These are phyloP conservation scores for Jaapia argillacea DNA, from an alignment of 768 basidiomycete species.

Conservation along the genomic window DNA sequence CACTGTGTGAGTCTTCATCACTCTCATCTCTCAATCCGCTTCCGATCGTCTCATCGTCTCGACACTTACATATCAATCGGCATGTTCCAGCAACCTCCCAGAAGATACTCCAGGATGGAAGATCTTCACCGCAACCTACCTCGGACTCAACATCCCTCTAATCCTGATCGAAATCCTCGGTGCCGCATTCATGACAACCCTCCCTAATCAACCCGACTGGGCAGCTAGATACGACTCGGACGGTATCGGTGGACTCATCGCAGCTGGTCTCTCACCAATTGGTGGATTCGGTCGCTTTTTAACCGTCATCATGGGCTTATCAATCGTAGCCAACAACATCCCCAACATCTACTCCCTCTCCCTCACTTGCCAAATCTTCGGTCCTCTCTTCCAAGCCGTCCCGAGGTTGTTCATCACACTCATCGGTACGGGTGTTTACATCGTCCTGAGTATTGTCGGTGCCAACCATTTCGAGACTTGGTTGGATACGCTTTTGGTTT, in stretches of 20 bases:
- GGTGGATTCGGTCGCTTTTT: slow-evolving; percentile 36
- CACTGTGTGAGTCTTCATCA: slow-evolving; percentile 32
- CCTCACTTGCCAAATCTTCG: slow-evolving; percentile 24
- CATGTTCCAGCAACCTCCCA: slow-evolving; percentile 1
- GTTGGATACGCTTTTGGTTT: slow-evolving; percentile 20
- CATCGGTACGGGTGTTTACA: slow-evolving; percentile 22
- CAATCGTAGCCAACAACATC: slow-evolving; percentile 8
- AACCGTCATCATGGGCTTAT: slow-evolving; percentile 24
- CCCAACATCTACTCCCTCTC: slow-evolving; percentile 27
- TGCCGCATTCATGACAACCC: slow-evolving; percentile 32
- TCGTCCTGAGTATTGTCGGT: slow-evolving; percentile 25
- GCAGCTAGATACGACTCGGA: slow-evolving; percentile 21
- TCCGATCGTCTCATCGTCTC: neutral
- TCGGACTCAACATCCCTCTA: slow-evolving; percentile 19
- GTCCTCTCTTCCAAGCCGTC: slow-evolving; percentile 19
- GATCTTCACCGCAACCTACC: slow-evolving; percentile 30
- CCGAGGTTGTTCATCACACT: slow-evolving; percentile 9
- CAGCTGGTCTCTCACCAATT: slow-evolving; percentile 26
- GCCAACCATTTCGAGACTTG: slow-evolving; percentile 21
- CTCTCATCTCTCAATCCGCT: neutral
- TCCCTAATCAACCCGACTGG: slow-evolving; percentile 24
- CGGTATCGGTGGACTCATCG: slow-evolving; percentile 37
- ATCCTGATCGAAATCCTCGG: slow-evolving; percentile 37
- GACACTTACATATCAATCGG: neutral
- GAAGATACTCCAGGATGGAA: slow-evolving; percentile 19